Percentiles rank a stretch among this genome's conserved stretches.
phyloP scores from a whole-genome alignment of 768 basidiomycete species.

The Rhizopogon roseolus region DNA sequence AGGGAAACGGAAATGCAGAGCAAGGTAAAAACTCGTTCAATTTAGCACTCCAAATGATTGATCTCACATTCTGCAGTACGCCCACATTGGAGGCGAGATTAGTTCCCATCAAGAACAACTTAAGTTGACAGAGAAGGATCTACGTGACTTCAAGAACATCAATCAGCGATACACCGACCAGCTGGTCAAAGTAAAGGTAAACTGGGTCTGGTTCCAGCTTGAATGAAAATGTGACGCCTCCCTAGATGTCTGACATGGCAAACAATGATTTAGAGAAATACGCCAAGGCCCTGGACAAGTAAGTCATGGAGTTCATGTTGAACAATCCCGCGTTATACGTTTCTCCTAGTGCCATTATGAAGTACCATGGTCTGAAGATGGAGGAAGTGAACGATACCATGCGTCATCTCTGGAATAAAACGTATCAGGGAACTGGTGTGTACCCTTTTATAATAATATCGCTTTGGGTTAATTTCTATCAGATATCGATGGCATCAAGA shows the following conservation, averaged over 20 bases:
- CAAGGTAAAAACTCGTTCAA: slow-evolving; percentile 39
- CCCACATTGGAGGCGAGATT: slow-evolving; percentile 81
- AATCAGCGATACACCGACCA: slow-evolving; percentile 86
- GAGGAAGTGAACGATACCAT: slow-evolving; percentile 99
- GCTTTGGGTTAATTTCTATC: slow-evolving; percentile 8
- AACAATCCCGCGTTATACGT: slow-evolving; percentile 10
- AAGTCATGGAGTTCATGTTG: slow-evolving; percentile 17
- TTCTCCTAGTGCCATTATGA: slow-evolving; percentile 86
- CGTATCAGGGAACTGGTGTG: slow-evolving; percentile 95
- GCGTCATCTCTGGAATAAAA: slow-evolving; percentile 97
- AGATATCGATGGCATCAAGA: slow-evolving; percentile 98
- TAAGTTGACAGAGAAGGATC: slow-evolving; percentile 60
- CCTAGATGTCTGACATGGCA: slow-evolving; percentile 94
- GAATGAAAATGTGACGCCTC: not conserved
- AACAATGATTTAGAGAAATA: slow-evolving; percentile 98
- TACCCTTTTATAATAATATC: slow-evolving; percentile 7
- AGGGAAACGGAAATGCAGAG: slow-evolving; percentile 69
- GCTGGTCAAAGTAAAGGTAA: slow-evolving; percentile 90
- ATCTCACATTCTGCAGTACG: slow-evolving; percentile 42
- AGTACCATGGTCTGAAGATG: slow-evolving; percentile 97
- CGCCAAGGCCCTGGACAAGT: slow-evolving; percentile 96
- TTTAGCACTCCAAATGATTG: slow-evolving; percentile 3
- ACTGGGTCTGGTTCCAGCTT: slow-evolving; percentile 5
- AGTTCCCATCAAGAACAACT: slow-evolving; percentile 66
- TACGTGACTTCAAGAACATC: slow-evolving; percentile 84